Evolutionary conservation across 768 basidiomycete species (phyloP).

Genomic region (Strobilomyces confusus): DNA sequence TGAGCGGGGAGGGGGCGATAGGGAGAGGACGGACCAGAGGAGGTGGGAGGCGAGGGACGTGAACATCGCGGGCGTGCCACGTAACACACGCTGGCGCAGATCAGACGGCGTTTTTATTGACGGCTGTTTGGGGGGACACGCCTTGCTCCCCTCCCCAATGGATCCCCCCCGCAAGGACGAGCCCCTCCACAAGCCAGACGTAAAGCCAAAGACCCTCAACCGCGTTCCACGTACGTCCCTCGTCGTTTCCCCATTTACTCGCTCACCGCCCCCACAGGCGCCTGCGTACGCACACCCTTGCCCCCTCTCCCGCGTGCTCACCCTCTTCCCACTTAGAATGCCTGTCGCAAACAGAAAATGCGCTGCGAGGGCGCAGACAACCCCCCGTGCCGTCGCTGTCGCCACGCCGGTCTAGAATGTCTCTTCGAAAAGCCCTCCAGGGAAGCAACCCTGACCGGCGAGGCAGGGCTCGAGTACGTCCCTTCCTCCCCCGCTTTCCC

Average conservation of each 20-base stretch:
- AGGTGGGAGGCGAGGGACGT: constrained; percentile 47
- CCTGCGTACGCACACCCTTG: constrained; percentile 56
- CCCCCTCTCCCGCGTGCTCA: constrained; percentile 16
- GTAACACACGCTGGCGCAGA: constrained; percentile 4
- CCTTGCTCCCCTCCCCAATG: constrained; percentile 15
- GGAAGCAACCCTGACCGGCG: constrained; percentile 82
- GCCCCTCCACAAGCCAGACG: constrained; percentile 50
- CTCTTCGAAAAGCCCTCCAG: constrained; percentile 91
- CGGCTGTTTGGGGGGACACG: constrained; percentile 11
- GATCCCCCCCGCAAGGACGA: constrained; percentile 27
- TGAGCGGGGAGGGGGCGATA: not conserved
- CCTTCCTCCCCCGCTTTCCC: not conserved
- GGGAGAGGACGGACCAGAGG: constrained; percentile 37
- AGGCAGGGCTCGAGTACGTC: constrained; percentile 84
- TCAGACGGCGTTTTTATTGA: constrained; percentile 17
- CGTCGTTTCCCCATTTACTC: constrained; percentile 4
- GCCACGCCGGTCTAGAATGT: constrained; percentile 86
- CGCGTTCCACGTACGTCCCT: constrained; percentile 74
- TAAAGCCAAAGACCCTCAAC: constrained; percentile 78
- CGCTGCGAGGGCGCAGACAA: constrained; percentile 95
- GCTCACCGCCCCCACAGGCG: constrained; percentile 46
- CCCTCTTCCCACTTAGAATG: constrained; percentile 56
- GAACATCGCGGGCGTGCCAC: constrained; percentile 35
- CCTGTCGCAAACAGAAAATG: constrained; percentile 96
- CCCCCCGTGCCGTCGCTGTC: constrained; percentile 93